phyloP scores from a whole-genome alignment of 306 rosid genomes.

The Boehmeria nivea region DNA sequence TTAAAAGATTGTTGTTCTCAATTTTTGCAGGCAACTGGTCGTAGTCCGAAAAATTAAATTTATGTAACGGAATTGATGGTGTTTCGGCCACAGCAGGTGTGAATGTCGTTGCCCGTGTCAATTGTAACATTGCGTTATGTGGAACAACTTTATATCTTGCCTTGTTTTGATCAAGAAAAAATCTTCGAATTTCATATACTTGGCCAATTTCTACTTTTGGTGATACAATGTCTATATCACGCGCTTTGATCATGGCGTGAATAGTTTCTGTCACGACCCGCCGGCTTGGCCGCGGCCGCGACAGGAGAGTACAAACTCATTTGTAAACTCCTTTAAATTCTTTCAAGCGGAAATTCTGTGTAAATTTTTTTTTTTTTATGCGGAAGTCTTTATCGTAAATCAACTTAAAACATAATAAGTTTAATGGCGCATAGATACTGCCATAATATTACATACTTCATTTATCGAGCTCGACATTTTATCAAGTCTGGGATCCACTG shows the following conservation, averaged over 20 bases:
- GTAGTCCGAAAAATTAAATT: neutral
- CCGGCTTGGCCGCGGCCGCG: too few relatives aligned
- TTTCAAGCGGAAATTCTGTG: too few relatives aligned
- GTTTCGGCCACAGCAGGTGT: neutral
- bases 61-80: neutral
- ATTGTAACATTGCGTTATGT: neutral
- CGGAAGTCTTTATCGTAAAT: too few relatives aligned
- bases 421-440: too few relatives aligned
- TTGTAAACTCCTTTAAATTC: too few relatives aligned
- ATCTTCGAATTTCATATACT: neutral
- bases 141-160: neutral
- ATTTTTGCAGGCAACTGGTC: neutral
- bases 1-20: neutral
- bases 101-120: neutral
- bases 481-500: too few relatives aligned
- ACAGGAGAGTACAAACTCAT: too few relatives aligned
- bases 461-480: too few relatives aligned
- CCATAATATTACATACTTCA: too few relatives aligned
- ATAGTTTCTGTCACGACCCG: too few relatives aligned
- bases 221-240: neutral
- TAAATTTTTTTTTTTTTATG: too few relatives aligned
- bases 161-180: neutral
- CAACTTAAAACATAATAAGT: too few relatives aligned
- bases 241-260: neutral
- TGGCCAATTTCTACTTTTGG: neutral